These are phyloP conservation scores for Camellia sinensis DNA, from an alignment of 148 eudicot species.

Conservation along the genomic window DNA sequence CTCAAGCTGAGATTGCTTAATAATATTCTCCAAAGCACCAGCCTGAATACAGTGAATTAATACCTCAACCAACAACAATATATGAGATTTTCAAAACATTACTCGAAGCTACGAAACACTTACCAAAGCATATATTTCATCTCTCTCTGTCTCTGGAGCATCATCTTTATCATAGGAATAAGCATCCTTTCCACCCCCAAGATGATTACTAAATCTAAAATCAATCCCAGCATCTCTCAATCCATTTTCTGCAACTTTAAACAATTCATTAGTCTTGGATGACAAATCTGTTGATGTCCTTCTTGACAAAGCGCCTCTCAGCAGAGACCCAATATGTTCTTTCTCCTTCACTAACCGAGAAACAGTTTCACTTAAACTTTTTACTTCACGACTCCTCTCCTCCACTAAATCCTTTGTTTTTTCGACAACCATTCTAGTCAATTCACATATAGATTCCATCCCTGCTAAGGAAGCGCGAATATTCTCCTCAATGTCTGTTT, in stretches of 20 bases:
- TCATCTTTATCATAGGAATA: conserved; percentile 33
- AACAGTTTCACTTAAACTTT: conserved; percentile 68
- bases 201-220: conserved; percentile 53
- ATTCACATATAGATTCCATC: conserved; percentile 69
- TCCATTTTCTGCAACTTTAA: conserved; percentile 86
- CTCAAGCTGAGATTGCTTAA: conserved; percentile 83
- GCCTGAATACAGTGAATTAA: conserved; percentile 49
- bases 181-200: conserved; percentile 32
- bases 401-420: conserved; percentile 64
- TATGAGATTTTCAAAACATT: conserved; percentile 7
- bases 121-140: conserved; percentile 93
- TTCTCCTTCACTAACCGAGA: conserved; percentile 78
- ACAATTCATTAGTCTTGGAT: conserved; percentile 68
- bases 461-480: conserved; percentile 84
- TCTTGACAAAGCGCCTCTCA: conserved; percentile 82
- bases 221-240: conserved; percentile 80
- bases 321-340: conserved; percentile 82
- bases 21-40: conserved; percentile 89
- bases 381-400: conserved; percentile 68
- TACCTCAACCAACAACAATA: conserved; percentile 13
- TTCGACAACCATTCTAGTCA: conserved; percentile 51
- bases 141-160: conserved; percentile 53
- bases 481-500: conserved; percentile 86
- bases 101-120: conserved; percentile 6
- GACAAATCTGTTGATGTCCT: conserved; percentile 54